Evolutionary conservation across 225 moss, liverwort and hornwort genomes (phyloP).

Genomic region (Sphagnum contortum): DNA sequence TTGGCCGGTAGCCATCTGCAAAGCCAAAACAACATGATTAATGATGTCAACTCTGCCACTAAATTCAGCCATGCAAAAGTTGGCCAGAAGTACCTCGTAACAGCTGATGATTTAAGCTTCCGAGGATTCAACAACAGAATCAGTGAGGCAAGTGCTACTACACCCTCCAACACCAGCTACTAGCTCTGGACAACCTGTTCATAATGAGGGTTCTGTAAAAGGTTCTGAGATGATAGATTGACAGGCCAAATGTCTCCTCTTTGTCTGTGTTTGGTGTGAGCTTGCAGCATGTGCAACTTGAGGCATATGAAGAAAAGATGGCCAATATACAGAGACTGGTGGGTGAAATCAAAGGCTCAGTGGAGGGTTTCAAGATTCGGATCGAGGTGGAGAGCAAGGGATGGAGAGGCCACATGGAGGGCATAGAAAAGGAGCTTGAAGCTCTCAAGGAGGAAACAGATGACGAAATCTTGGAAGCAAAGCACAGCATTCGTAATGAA

Average conservation of each 20-base stretch:
- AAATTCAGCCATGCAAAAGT: no score
- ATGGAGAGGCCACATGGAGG: constrained; percentile 79
- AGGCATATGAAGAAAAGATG: constrained; percentile 59
- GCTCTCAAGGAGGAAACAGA: constrained; percentile 80
- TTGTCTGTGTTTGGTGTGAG: no score
- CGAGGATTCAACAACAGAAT: constrained; percentile 14
- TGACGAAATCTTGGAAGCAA: constrained; percentile 71
- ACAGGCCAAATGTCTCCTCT: no score
- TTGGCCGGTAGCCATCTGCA: constrained; percentile 48
- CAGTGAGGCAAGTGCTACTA: constrained; percentile 15
- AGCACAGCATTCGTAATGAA: constrained; percentile 71
- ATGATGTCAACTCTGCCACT: constrained; percentile 17
- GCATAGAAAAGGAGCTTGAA: constrained; percentile 82
- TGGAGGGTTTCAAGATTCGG: constrained; percentile 80
- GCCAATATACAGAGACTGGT: constrained; percentile 65
- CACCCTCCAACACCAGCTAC: no score
- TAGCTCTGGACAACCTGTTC: no score
- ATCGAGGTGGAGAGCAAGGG: constrained; percentile 89
- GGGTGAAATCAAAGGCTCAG: constrained; percentile 76
- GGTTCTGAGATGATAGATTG: no score
- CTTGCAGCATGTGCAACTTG: constrained; percentile 35
- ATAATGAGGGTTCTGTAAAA: no score
- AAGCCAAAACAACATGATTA: constrained; percentile 5
- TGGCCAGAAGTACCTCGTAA: no score
- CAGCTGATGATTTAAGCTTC: constrained; percentile 12